Percentiles rank a stretch among this genome's conserved stretches.
Conservation (phyloP, 2,329 filamentous ascomycete species). For the Remersonia thermophila region DNA sequence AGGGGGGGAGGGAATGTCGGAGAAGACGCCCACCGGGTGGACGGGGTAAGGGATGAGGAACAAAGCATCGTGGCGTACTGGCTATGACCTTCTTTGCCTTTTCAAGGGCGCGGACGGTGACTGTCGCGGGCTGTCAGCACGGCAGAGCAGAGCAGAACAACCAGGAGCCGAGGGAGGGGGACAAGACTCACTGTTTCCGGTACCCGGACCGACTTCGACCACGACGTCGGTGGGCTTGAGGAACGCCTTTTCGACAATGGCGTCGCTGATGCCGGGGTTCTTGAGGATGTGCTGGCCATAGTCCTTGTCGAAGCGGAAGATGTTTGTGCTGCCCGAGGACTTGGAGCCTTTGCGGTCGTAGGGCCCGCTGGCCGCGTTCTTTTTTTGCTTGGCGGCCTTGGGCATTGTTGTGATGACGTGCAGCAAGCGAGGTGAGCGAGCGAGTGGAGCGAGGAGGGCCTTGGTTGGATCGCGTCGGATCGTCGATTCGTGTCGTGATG, state of each 20-base stretch:
- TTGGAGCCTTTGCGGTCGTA: slow-evolving; percentile 23
- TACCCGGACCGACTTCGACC: slow-evolving; percentile 84
- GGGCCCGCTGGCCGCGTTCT: slow-evolving; percentile 23
- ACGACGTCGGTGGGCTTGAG: slow-evolving; percentile 85
- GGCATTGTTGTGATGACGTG: slow-evolving; percentile 26
- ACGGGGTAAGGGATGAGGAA: no score
- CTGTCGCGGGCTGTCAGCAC: slow-evolving; percentile 49
- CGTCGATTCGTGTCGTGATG: neutral
- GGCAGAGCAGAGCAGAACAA: slow-evolving; percentile 31
- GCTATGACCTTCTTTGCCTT: slow-evolving; percentile 70
- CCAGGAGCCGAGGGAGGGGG: neutral
- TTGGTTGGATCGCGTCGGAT: neutral
- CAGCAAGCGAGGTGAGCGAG: no score
- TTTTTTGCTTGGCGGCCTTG: slow-evolving; percentile 29
- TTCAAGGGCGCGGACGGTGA: slow-evolving; percentile 81
- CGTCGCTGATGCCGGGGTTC: slow-evolving; percentile 23
- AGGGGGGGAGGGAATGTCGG: neutral
- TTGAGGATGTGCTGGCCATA: slow-evolving; percentile 85
- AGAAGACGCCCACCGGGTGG: no score
- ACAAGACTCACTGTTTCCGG: slow-evolving; percentile 61
- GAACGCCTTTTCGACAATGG: slow-evolving; percentile 68
- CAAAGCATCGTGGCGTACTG: slow-evolving; percentile 8
- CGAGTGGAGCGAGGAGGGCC: no score
- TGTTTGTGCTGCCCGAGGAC: slow-evolving; percentile 49
- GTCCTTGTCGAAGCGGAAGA: slow-evolving; percentile 95